These are phyloP conservation scores for Cladophialophora immunda DNA, from an alignment of 2,329 filamentous ascomycete species.

Conservation along the genomic window DNA sequence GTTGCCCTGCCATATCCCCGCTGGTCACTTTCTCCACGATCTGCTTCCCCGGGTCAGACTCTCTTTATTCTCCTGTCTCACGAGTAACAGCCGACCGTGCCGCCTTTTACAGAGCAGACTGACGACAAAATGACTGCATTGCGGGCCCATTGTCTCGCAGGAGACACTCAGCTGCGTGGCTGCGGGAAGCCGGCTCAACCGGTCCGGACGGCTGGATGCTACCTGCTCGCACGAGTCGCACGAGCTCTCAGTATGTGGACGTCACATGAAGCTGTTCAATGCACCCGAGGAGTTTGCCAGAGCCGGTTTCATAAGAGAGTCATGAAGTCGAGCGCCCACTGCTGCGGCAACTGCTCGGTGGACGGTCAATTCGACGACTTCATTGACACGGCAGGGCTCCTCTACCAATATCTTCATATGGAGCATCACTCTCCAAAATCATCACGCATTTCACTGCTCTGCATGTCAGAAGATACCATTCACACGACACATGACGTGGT, in stretches of 20 bases:
- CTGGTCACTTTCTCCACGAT: not conserved
- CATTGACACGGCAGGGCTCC: not conserved
- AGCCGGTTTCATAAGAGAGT: not conserved
- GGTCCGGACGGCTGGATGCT: not conserved
- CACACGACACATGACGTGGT: not conserved
- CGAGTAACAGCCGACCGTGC: not conserved
- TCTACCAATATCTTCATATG: not conserved
- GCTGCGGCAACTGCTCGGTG: not conserved
- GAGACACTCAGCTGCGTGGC: not conserved
- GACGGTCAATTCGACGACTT: not conserved
- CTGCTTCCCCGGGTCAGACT: not conserved
- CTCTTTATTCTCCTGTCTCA: not conserved
- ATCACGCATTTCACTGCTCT: not conserved
- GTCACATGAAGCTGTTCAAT: not conserved
- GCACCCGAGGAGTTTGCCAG: not conserved
- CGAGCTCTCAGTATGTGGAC: not conserved
- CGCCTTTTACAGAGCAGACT: not conserved
- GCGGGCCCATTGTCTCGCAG: not conserved
- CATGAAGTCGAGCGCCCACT: not conserved
- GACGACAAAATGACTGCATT: not conserved
- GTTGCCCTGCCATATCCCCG: not conserved
- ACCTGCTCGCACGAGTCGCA: too few species aligned
- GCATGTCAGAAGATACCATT: not conserved
- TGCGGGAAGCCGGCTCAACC: not conserved
- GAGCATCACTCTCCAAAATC: not conserved